Percentiles rank a stretch among this genome's conserved stretches.
phyloP scores from a whole-genome alignment of 2,329 filamentous ascomycete genomes.

The Tolypocladium guangdongense region DNA sequence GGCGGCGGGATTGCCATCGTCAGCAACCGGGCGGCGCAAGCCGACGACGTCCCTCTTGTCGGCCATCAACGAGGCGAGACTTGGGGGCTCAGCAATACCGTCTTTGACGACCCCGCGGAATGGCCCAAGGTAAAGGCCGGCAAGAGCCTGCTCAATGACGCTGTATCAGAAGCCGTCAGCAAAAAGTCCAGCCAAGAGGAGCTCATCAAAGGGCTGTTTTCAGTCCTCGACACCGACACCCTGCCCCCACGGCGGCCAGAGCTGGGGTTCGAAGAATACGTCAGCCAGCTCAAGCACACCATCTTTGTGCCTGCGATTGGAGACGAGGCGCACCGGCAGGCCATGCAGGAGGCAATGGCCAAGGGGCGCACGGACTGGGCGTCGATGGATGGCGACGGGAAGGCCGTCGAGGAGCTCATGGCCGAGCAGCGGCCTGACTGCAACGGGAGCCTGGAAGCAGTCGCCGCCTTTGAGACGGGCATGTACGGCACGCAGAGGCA shows the following conservation, averaged over 20 bases:
- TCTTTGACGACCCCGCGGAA: constrained; percentile 37
- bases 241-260: constrained; percentile 31
- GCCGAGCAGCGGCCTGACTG: constrained; percentile 27
- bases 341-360: constrained; percentile 31
- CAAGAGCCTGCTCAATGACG: constrained; percentile 31
- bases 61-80: constrained; percentile 38
- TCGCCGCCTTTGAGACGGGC: constrained; percentile 42
- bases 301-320: constrained; percentile 51
- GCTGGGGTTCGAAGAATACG: constrained; percentile 41
- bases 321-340: constrained; percentile 30
- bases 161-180: constrained; percentile 28
- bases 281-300: constrained; percentile 43
- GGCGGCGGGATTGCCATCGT: constrained; percentile 47
- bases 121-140: constrained; percentile 54
- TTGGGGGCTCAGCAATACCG: constrained; percentile 53
- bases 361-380: constrained; percentile 26
- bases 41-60: constrained; percentile 47
- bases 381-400: constrained; percentile 22
- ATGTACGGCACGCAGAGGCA: constrained; percentile 56
- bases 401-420: constrained; percentile 23
- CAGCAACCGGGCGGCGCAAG: constrained; percentile 45
- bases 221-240: constrained; percentile 45
- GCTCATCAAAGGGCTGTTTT: constrained; percentile 40
- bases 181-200: constrained; percentile 31
- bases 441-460: constrained; percentile 9